A percentile compares a stretch with the other conserved stretches of the same genome.
Conservation (phyloP, 106 monocot genomes). For the Hemerocallis citrina region DNA sequence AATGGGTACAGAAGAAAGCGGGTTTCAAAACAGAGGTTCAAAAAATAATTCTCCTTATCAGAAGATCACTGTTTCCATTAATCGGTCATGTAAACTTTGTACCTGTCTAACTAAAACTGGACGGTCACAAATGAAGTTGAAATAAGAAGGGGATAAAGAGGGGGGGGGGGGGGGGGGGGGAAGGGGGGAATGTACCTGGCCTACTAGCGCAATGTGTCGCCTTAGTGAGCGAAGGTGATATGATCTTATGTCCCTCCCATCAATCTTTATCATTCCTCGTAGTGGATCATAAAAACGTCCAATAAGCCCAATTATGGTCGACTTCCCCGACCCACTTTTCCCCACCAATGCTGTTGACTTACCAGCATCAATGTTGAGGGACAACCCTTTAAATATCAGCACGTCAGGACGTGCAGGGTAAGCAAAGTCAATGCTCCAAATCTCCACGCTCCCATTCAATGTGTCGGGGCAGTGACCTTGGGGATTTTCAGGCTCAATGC, state of each 20-base stretch:
- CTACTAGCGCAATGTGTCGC: constrained; percentile 21
- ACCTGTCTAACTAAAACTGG: too few relatives aligned
- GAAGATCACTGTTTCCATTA: too few relatives aligned
- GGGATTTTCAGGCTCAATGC: constrained; percentile 20
- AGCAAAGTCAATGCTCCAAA: constrained; percentile 4
- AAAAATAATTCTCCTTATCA: too few relatives aligned
- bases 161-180: too few relatives aligned
- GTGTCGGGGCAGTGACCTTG: not conserved
- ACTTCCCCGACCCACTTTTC: constrained; percentile 29
- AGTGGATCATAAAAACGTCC: constrained; percentile 29
- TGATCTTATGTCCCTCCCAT: constrained; percentile 10
- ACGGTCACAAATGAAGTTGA: too few relatives aligned
- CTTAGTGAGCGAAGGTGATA: constrained; percentile 19
- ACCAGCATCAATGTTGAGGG: constrained; percentile 6
- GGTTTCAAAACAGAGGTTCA: too few relatives aligned
- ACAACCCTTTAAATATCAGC: constrained; percentile 10
- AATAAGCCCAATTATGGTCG: constrained; percentile 28
- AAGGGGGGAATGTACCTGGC: constrained; percentile 3
- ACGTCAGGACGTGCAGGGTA: constrained; percentile 17
- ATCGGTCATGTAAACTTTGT: too few relatives aligned
- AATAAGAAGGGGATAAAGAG: too few relatives aligned
- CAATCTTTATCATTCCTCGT: constrained; percentile 12
- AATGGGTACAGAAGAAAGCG: too few relatives aligned
- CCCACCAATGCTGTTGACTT: constrained; percentile 28
- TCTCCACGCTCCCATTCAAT: constrained; percentile 4